Base-by-base conservation (phyloP, 345 rosid species). In the Orychophragmus violaceus region DNA sequence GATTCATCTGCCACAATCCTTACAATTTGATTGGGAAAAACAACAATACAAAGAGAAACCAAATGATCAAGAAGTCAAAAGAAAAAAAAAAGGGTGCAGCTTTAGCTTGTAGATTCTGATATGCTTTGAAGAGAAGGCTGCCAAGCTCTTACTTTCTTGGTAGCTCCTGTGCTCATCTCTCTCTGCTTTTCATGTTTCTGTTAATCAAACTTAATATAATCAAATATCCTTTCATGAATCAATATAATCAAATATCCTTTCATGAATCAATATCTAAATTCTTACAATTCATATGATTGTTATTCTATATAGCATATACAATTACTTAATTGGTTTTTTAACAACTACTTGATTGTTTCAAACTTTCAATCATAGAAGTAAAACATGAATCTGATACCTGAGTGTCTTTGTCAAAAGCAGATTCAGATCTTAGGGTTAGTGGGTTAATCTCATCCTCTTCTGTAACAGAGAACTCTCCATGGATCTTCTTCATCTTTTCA, bases 61-160 rank as follows among this genome's bases (percentile, higher is more conserved):
- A 65, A 65, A 37, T 72, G 76, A 64, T 57, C 60, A 64, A 72
- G 64, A 64, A n/a, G n/a, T n/a, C n/a, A n/a, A n/a, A n/a, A 62
- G 10, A 37, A 22, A 24, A 42, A 3, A 5, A 24, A 9, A 32
- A 32, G n/a, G n/a, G 1, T 0, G 14, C 21, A 55, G 41, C 9
- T 42, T 66, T 41, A 74, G 50, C 29, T 50, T 14, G 74, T 62
- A 67, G 69, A 68, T 68, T 74, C 77, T 45, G 74, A 53, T 1
- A 74, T 74, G 74, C 77, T 74, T 46, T 74, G 73, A 53, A 74
- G 77, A 53, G 77, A 74, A 59, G 77, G 77, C 50, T 74, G 77
- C 77, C 77, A 74, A 60, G 69, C 59, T 74, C 59, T 74, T 27
- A 44, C 59, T 68, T 74, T 67, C 17, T 41, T 51, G 48, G 17